Evolutionary conservation across 345 rosid genomes (phyloP), one percentile per base, ranked within the genome.

Genomic region (Microthlaspi erraticum): DNA sequence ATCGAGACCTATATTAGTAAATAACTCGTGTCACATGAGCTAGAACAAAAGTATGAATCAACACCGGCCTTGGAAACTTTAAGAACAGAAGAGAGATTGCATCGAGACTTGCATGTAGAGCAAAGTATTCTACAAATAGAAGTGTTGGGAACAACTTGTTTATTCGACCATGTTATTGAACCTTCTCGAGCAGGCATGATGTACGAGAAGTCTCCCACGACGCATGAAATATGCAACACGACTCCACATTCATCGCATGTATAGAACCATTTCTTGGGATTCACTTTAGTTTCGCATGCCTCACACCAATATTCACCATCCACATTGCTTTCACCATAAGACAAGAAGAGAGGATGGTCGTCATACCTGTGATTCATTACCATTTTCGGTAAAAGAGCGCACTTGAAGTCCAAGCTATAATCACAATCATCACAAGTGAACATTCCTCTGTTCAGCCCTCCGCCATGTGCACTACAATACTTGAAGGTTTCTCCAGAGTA

Each of bases 261-360:
- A 33, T 62, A 62, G 50, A 26, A 44, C 53, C 51, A 5, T 44
- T 10, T 37, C 2, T 8, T 37, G 36, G 69, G 58, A 3, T 49
- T 2, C 23, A 64, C 8, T 11, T 32, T 49, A 1, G 17, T 18
- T 49, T 64, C 69, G 34, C 69, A 64, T 8, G 52, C 56, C 1
- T 64, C 68, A 7, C 68, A 64, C 57, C 57, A 64, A 18, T 49
- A 49, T 2, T 18, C 0, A 0, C 19, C 43, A 16, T 13, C 3
- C 38, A 18, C 32, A 19, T 4, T 1, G 0, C 0, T 12, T 2
- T 49, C 69, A 34, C 69, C 69, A 7, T 7, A 34, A n/a, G 18
- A 34, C 32, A 64, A 12, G 9, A 13, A 48, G 11, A 64, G 32
- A 46, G 68, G 68, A 46, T 64, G 68, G 18, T 46, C 55, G 9